These are phyloP conservation scores for Elsinoe fawcettii DNA, from an alignment of 2,329 filamentous ascomycete species.

Conservation along the genomic window DNA sequence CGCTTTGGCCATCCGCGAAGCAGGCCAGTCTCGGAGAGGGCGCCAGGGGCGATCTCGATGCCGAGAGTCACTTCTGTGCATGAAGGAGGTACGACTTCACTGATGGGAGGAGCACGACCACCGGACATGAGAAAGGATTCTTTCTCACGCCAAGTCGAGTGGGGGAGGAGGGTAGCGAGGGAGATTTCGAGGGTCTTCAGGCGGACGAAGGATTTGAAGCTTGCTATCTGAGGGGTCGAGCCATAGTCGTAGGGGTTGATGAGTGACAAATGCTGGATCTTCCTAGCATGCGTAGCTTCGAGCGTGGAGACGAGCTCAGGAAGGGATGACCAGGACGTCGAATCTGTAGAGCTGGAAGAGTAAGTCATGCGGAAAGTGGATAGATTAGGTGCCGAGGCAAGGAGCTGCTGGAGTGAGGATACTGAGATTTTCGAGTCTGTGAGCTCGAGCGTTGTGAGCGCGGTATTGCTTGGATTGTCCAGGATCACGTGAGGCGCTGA, in stretches of 20 bases:
- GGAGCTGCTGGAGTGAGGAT: not conserved
- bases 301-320: not conserved
- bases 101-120: not conserved
- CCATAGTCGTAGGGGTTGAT: slow-evolving; percentile 4
- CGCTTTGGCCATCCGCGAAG: slow-evolving; percentile 6
- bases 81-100: not conserved
- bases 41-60: slow-evolving; percentile 2
- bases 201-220: slow-evolving; percentile 4
- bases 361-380: not conserved
- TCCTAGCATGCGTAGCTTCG: not conserved
- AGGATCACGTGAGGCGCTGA: not conserved
- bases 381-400: not conserved
- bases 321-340: not conserved
- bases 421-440: slow-evolving; percentile 1
- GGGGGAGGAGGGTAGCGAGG: slow-evolving; percentile 4
- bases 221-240: not conserved
- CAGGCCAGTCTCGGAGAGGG: not conserved
- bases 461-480: not conserved
- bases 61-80: not conserved
- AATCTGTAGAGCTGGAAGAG: not conserved
- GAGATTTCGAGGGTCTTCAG: slow-evolving; percentile 8
- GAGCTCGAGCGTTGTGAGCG: slow-evolving; percentile 4
- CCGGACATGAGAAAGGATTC: slow-evolving; percentile 8
- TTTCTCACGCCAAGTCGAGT: slow-evolving; percentile 5
- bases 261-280: slow-evolving; percentile 5